Evolutionary conservation across 495 filamentous ascomycete species (phyloP), one percentile per base, ranked within the genome.

Genomic region (Tricharina praecox): DNA sequence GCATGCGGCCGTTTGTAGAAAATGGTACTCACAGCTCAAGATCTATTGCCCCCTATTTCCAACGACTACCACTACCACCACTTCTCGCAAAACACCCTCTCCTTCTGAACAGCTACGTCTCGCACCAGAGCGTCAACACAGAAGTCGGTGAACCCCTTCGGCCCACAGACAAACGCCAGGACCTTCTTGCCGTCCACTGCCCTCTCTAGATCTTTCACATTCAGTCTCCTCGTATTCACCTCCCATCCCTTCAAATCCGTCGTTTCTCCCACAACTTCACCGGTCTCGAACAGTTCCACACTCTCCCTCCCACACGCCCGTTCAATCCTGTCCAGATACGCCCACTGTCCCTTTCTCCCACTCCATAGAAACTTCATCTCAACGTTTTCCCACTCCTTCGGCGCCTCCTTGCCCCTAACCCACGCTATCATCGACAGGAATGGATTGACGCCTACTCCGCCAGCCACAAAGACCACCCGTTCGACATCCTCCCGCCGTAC

Each of bases 351-450:
- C 24, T 5, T 24, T 21, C 10, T 23, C 20, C 18, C 21, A 25
- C 39, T 23, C 25, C 20, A 51, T 44, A 67, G 63, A 21, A 62
- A 53, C 13, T 83, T 85, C 1, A 70, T 77, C 36, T 93, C 83
- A 9, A 93, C 82, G 49, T 93, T 77, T 44, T 87, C 78, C 67
- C 83, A 73, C 62, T 88, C 78, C 54, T 92, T 70, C 48, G 75
- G 69, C 18, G 66, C 71, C 24, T 88, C 78, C 54, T 92, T 70
- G 48, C 76, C 69, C 24, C 83, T 74, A 48, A 68, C 66, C 28
- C 72, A 78, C 68, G 92, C 87, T 15, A 90, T 63, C 47, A 87
- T 70, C 4, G 20, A 23, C 20, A 43, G 20, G 11, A 43, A 23
- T 10, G 39, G 39, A 21, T 56, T 54, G 7, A 56, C 40, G 0